Percentiles rank a stretch among this genome's conserved stretches.
These are phyloP conservation scores for Lumnitzera racemosa DNA, from an alignment of 345 rosid species.

Conservation along the genomic window DNA sequence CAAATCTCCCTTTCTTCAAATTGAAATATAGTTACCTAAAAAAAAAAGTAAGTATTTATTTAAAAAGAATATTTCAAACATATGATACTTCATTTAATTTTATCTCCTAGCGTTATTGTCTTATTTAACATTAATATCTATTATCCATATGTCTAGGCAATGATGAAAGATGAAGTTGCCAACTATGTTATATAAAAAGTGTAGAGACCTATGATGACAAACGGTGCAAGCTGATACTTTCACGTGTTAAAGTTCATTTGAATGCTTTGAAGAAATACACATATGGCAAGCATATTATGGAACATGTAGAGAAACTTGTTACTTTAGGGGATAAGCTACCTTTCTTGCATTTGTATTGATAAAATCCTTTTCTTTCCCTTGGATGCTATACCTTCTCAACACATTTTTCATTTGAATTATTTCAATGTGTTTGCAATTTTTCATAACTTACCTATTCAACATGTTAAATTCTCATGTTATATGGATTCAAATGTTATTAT, in stretches of 20 bases:
- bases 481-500: no score
- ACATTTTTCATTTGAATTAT: neutral
- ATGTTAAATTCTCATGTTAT: no score
- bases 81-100: slow-evolving; percentile 4
- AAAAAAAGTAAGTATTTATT: neutral
- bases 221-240: slow-evolving; percentile 59
- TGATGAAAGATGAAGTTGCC: slow-evolving; percentile 91
- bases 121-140: neutral
- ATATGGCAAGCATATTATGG: slow-evolving; percentile 79
- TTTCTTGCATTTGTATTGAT: neutral
- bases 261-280: slow-evolving; percentile 81
- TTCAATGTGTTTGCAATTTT: no score
- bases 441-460: no score
- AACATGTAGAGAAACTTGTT: slow-evolving; percentile 80
- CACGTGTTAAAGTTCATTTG: slow-evolving; percentile 66
- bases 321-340: slow-evolving; percentile 63
- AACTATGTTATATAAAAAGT: slow-evolving; percentile 86
- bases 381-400: slow-evolving; percentile 7
- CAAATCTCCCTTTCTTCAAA: no score
- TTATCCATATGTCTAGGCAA: slow-evolving; percentile 32
- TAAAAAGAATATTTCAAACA: neutral
- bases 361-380: neutral
- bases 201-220: slow-evolving; percentile 70
- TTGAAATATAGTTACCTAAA: no score
- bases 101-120: neutral